Percentiles rank a stretch among this genome's conserved stretches.
phyloP scores from a whole-genome alignment of 352 stramenopile species.

The Phytophthora capsici region DNA sequence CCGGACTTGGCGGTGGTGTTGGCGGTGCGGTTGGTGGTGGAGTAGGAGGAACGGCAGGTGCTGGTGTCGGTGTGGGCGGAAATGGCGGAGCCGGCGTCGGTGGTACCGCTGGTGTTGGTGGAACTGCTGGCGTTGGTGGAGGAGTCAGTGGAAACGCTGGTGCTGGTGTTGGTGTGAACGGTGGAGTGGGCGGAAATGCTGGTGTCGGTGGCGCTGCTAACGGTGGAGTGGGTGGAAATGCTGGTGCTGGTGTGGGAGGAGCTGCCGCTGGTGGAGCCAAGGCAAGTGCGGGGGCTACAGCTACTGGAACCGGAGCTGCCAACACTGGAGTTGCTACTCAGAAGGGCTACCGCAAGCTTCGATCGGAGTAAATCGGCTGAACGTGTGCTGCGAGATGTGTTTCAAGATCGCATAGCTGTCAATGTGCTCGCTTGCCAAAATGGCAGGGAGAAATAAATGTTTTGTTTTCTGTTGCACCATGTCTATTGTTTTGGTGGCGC shows the following conservation, averaged over 20 bases:
- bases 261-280: background rate
- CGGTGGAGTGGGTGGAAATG: background rate
- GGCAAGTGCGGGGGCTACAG: background rate
- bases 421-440: too few species aligned
- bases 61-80: background rate
- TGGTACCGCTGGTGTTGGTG: background rate
- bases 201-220: background rate
- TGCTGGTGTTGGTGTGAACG: background rate
- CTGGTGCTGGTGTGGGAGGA: conserved; percentile 1
- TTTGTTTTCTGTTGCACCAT: too few species aligned
- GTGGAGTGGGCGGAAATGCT: background rate
- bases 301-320: background rate
- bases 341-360: conserved; percentile 20
- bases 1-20: background rate
- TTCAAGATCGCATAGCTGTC: too few species aligned
- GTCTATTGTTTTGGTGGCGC: too few species aligned
- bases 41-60: background rate
- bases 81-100: background rate
- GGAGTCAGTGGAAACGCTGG: background rate
- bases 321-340: conserved; percentile 1
- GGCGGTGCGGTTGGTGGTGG: background rate
- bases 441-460: too few species aligned
- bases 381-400: background rate
- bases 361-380: conserved; percentile 4
- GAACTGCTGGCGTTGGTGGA: background rate